These are phyloP conservation scores for Beauveria caledonica DNA, from an alignment of 2,329 filamentous ascomycete genomes.

Conservation along the genomic window DNA sequence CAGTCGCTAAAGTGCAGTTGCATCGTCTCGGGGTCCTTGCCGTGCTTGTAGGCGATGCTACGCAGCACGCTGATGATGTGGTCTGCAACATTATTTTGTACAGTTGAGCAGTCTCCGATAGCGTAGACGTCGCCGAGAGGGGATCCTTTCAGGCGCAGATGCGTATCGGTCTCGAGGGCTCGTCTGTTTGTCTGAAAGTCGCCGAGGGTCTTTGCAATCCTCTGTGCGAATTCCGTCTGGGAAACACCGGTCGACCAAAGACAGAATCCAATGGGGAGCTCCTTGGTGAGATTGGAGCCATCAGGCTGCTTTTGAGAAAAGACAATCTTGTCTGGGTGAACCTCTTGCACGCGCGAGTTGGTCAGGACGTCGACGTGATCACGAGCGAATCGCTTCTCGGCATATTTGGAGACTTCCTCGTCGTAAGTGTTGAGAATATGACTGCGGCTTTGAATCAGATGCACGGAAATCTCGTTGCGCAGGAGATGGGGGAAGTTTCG, in stretches of 20 bases:
- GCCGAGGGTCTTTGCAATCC: constrained; percentile 66
- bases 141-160: constrained; percentile 80
- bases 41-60: constrained; percentile 82
- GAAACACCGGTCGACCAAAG: constrained; percentile 95
- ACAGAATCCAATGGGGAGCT: constrained; percentile 92
- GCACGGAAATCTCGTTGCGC: constrained; percentile 96
- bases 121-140: constrained; percentile 93
- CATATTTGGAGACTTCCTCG: constrained; percentile 84
- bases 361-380: constrained; percentile 89
- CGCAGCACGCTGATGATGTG: constrained; percentile 87
- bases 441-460: constrained; percentile 87
- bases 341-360: constrained; percentile 88
- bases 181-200: constrained; percentile 76
- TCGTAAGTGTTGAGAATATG: constrained; percentile 99
- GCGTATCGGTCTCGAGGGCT: constrained; percentile 88
- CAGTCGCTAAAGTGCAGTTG: constrained; percentile 83
- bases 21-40: constrained; percentile 81
- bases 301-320: constrained; percentile 76
- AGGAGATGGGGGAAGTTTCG: constrained; percentile 77
- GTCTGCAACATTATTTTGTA: constrained; percentile 94
- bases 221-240: constrained; percentile 73
- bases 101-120: constrained; percentile 90
- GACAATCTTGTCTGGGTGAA: constrained; percentile 72
- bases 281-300: constrained; percentile 73
- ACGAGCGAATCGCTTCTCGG: constrained; percentile 81